Evolutionary conservation across 2,329 filamentous ascomycete species (phyloP).

Genomic region (Chalaropsis ovoidea): DNA sequence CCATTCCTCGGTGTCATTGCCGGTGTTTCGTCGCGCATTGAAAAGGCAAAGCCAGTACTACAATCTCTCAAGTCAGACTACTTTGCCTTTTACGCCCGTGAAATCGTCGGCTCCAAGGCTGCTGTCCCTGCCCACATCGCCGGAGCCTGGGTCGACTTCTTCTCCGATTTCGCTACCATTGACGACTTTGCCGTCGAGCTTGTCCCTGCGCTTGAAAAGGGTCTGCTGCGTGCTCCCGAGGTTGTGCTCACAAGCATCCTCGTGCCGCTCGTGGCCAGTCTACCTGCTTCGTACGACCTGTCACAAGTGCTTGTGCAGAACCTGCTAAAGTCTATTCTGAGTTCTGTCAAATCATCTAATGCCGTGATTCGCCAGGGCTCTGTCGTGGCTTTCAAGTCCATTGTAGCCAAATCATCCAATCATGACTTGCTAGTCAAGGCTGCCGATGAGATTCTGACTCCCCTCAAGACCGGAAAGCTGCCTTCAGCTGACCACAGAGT

Average conservation of each 20-base stretch:
- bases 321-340: slow-evolving; percentile 76
- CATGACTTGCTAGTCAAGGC: slow-evolving; percentile 53
- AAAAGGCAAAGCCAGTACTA: slow-evolving; percentile 51
- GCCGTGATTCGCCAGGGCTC: slow-evolving; percentile 64
- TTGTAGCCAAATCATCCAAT: slow-evolving; percentile 54
- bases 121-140: slow-evolving; percentile 62
- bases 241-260: slow-evolving; percentile 74
- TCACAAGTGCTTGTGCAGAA: slow-evolving; percentile 61
- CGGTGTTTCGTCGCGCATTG: slow-evolving; percentile 69
- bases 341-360: slow-evolving; percentile 87
- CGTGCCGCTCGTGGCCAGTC: slow-evolving; percentile 57
- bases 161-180: slow-evolving; percentile 58
- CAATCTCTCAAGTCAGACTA: slow-evolving; percentile 56
- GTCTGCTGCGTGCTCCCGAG: slow-evolving; percentile 78
- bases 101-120: slow-evolving; percentile 70
- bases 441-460: slow-evolving; percentile 64
- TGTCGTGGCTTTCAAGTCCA: slow-evolving; percentile 59
- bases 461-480: slow-evolving; percentile 74
- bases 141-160: slow-evolving; percentile 69
- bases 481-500: slow-evolving; percentile 75
- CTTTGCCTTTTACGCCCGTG: slow-evolving; percentile 73
- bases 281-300: slow-evolving; percentile 64
- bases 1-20: slow-evolving; percentile 75
- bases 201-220: slow-evolving; percentile 76
- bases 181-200: slow-evolving; percentile 69